A percentile compares a stretch with the other conserved stretches of the same genome.
Evolutionary conservation across 352 stramenopile species (phyloP).

Genomic region (Thalassiosira oceanica): DNA sequence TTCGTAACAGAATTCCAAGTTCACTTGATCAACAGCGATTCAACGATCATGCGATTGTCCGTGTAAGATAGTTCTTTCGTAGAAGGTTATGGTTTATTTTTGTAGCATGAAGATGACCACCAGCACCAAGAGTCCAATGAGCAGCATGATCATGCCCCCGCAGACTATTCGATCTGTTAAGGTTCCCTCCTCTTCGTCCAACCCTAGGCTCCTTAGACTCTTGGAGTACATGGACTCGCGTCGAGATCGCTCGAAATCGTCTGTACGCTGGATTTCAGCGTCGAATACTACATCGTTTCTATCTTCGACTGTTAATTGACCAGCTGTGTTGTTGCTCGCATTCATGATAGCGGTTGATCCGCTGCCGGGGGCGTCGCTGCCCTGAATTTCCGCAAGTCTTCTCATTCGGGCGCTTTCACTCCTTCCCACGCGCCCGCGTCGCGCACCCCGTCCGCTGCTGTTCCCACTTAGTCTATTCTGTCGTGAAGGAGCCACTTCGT

Average conservation of each 20-base stretch:
- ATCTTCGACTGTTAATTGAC: background rate
- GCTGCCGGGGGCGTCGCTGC: no score
- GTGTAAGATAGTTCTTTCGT: no score
- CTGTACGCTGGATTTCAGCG: background rate
- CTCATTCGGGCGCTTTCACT: background rate
- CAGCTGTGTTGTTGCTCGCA: background rate
- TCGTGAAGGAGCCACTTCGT: conserved; percentile 7
- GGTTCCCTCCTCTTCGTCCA: background rate
- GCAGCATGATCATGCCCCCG: background rate
- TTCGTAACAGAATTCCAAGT: no score
- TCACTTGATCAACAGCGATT: no score
- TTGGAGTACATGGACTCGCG: background rate
- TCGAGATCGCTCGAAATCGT: background rate
- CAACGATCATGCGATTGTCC: no score
- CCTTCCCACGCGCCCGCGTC: background rate
- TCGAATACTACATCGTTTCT: no score
- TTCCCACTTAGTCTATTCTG: conserved; percentile 3
- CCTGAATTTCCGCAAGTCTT: background rate
- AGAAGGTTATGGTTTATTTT: no score
- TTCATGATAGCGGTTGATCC: background rate
- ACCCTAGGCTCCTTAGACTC: background rate
- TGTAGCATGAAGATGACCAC: no score
- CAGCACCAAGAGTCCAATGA: conserved; percentile 4
- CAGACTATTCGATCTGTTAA: background rate
- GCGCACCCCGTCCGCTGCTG: background rate